phyloP scores from a whole-genome alignment of 148 eudicot species.

The Pharnaceum exiguum region DNA sequence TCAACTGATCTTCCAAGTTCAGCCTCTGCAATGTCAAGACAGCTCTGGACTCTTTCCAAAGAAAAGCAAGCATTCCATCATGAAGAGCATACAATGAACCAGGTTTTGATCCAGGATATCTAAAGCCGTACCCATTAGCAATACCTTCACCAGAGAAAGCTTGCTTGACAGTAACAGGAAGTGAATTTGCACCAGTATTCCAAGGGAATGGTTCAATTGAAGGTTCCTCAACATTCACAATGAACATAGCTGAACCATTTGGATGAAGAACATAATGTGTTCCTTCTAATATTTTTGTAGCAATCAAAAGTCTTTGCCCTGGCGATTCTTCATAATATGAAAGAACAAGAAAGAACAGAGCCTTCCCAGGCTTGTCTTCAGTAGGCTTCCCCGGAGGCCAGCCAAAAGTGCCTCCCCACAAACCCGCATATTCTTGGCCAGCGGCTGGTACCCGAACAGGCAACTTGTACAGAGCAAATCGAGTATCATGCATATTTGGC shows the following conservation, averaged over 20 bases:
- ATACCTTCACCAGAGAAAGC: slow-evolving; percentile 72
- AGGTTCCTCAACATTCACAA: slow-evolving; percentile 53
- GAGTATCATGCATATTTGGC: slow-evolving; percentile 86
- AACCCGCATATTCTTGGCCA: slow-evolving; percentile 59
- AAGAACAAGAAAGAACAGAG: slow-evolving; percentile 60
- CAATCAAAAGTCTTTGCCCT: slow-evolving; percentile 58
- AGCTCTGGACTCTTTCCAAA: slow-evolving; percentile 75
- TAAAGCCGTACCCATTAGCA: slow-evolving; percentile 81
- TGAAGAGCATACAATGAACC: slow-evolving; percentile 66
- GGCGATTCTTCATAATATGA: slow-evolving; percentile 70
- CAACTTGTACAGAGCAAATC: slow-evolving; percentile 76
- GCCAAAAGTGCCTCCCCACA: slow-evolving; percentile 90
- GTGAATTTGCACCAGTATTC: slow-evolving; percentile 47
- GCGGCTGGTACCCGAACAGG: slow-evolving; percentile 37
- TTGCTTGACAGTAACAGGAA: slow-evolving; percentile 37
- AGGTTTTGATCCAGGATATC: slow-evolving; percentile 86
- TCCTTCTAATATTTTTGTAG: slow-evolving; percentile 81
- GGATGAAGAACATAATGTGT: slow-evolving; percentile 83
- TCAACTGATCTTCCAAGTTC: slow-evolving; percentile 55
- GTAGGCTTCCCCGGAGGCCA: slow-evolving; percentile 85
- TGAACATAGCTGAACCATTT: slow-evolving; percentile 91
- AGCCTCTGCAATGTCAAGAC: slow-evolving; percentile 72
- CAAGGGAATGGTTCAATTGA: slow-evolving; percentile 67
- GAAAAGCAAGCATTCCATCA: slow-evolving; percentile 61
- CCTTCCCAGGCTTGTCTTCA: slow-evolving; percentile 75